Percentiles rank a stretch among this genome's conserved stretches.
phyloP scores from a whole-genome alignment of 805 yeast species.

The Metahyphopichia silvanorum region DNA sequence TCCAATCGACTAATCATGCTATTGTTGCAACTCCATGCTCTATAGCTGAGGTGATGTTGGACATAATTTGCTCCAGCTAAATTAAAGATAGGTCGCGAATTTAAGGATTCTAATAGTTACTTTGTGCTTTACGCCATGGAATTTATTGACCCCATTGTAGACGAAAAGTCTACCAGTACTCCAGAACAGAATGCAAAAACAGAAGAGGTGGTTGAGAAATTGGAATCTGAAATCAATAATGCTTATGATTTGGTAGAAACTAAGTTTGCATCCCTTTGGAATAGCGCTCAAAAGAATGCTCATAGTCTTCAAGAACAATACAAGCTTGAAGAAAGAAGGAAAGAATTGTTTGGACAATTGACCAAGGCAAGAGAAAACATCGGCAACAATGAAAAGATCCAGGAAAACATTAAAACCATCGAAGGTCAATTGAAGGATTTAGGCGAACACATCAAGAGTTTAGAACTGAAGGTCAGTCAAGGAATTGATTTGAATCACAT shows the following conservation, averaged over 20 bases:
- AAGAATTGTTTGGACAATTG: slow-evolving; percentile 26
- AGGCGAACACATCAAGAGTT: slow-evolving; percentile 1
- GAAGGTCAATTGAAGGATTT: slow-evolving; percentile 27
- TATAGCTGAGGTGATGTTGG: too few species aligned
- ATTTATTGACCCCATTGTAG: slow-evolving; percentile 26
- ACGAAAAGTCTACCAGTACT: slow-evolving; percentile 5
- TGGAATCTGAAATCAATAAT: slow-evolving; percentile 53
- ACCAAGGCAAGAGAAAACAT: slow-evolving; percentile 22
- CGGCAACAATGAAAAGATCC: slow-evolving; percentile 15
- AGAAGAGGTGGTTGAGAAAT: slow-evolving; percentile 47
- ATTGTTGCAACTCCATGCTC: too few species aligned
- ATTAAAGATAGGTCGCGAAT: too few species aligned
- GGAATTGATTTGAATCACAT: slow-evolving; percentile 21
- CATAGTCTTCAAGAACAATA: slow-evolving; percentile 25
- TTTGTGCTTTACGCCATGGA: too few species aligned
- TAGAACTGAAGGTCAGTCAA: slow-evolving; percentile 5
- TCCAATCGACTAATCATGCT: too few species aligned
- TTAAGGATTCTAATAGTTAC: too few species aligned
- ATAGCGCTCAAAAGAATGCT: slow-evolving; percentile 29
- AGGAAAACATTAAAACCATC: slow-evolving; percentile 20
- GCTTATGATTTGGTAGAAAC: slow-evolving; percentile 46
- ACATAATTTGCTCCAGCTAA: too few species aligned
- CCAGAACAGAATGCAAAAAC: slow-evolving; percentile 39
- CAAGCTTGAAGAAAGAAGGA: slow-evolving; percentile 24
- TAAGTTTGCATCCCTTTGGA: slow-evolving; percentile 31